These are phyloP conservation scores for Phytophthora lateralis DNA, from an alignment of 352 stramenopile species.

Conservation along the genomic window DNA sequence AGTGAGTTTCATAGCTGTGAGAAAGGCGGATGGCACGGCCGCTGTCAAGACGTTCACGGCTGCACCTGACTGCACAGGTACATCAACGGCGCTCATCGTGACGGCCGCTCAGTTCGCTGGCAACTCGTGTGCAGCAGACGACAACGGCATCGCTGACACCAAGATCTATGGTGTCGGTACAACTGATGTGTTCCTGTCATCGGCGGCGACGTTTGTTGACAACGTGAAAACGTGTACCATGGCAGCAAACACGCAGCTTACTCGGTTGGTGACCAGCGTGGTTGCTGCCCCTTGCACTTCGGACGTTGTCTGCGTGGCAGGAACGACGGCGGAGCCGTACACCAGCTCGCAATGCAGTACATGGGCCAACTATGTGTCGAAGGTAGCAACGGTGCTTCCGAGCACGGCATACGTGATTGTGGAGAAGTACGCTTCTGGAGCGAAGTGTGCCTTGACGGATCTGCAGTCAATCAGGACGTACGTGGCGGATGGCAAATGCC, in stretches of 20 bases:
- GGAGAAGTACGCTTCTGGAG: constrained; percentile 6
- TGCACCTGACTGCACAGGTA: neutral
- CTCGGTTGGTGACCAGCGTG: too few relatives aligned
- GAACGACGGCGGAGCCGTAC: too few relatives aligned
- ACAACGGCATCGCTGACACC: neutral
- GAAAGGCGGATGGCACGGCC: constrained; percentile 1
- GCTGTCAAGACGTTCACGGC: neutral
- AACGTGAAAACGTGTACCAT: neutral
- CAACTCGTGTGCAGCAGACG: neutral
- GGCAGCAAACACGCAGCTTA: neutral
- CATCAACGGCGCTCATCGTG: neutral
- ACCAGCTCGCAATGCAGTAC: neutral
- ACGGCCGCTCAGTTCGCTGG: neutral
- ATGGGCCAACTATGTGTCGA: too few relatives aligned
- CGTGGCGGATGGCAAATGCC: constrained; percentile 8
- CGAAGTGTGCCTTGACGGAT: neutral
- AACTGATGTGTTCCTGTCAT: neutral
- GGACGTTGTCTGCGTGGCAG: too few relatives aligned
- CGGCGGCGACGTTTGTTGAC: neutral
- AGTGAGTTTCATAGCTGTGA: neutral
- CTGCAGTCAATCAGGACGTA: constrained; percentile 2
- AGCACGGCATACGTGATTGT: constrained; percentile 5
- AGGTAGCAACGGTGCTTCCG: too few relatives aligned
- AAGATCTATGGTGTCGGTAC: constrained; percentile 2
- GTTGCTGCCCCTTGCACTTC: too few relatives aligned